phyloP scores from a whole-genome alignment of 345 rosid genomes.

The Laguncularia racemosa region DNA sequence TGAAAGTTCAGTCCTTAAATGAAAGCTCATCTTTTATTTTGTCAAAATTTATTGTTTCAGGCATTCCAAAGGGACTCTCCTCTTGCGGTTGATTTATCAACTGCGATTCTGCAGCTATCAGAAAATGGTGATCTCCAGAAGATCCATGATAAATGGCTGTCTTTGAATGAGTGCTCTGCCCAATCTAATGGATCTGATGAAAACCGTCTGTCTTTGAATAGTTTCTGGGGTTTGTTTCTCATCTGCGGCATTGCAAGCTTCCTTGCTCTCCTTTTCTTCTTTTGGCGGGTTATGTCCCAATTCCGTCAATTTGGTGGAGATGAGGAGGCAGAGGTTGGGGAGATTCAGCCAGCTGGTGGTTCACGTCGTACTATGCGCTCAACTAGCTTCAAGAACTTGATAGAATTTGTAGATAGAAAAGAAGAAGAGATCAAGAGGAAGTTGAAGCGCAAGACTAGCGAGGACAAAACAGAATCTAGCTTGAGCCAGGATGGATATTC shows the following conservation, averaged over 20 bases:
- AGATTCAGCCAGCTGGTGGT: slow-evolving; percentile 8
- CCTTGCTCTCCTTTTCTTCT: slow-evolving; percentile 45
- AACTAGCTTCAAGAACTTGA: slow-evolving; percentile 15
- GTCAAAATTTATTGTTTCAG: slow-evolving; percentile 27
- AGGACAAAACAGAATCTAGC: slow-evolving; percentile 27
- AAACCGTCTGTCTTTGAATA: slow-evolving; percentile 43
- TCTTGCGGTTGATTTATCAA: slow-evolving; percentile 81
- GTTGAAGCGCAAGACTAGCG: slow-evolving; percentile 40
- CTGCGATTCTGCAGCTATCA: slow-evolving; percentile 76
- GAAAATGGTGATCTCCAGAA: slow-evolving; percentile 82
- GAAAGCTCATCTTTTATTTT: too few species aligned
- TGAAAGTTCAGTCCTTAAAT: too few species aligned
- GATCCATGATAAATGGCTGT: slow-evolving; percentile 76
- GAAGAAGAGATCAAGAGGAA: slow-evolving; percentile 30
- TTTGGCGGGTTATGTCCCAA: slow-evolving; percentile 44
- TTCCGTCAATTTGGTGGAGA: slow-evolving; percentile 41
- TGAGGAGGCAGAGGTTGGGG: slow-evolving; percentile 45
- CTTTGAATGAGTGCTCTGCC: slow-evolving; percentile 32
- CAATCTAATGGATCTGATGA: slow-evolving; percentile 23
- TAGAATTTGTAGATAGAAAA: slow-evolving; percentile 15
- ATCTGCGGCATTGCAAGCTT: slow-evolving; percentile 63
- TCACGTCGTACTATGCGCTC: neutral
- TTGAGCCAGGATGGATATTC: slow-evolving; percentile 26
- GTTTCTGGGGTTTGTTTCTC: slow-evolving; percentile 93
- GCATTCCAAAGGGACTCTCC: slow-evolving; percentile 95